Percentiles rank a stretch among this genome's conserved stretches.
Evolutionary conservation across 805 yeast species (phyloP).

Genomic region (Millerozyma acaciae): DNA sequence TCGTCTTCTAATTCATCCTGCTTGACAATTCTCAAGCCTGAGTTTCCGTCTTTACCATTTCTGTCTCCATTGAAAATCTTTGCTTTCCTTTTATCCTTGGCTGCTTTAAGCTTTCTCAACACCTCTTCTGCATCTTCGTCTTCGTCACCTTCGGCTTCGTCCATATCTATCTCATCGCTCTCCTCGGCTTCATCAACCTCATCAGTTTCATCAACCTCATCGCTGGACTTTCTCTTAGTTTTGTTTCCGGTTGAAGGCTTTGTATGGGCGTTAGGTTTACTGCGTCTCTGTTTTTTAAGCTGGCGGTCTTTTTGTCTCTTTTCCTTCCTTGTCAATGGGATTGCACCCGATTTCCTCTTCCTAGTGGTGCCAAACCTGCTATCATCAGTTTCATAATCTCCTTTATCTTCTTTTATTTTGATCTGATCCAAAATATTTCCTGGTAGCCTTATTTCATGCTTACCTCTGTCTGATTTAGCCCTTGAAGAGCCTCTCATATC

Average conservation of each 20-base stretch:
- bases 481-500: too few relatives aligned
- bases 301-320: constrained; percentile 32
- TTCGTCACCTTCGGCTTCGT: constrained; percentile 1
- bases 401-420: constrained; percentile 34
- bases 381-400: constrained; percentile 40
- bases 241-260: too few relatives aligned
- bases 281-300: constrained; percentile 29
- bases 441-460: constrained; percentile 53
- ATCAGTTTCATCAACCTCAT: not conserved
- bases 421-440: constrained; percentile 53
- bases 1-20: constrained; percentile 30
- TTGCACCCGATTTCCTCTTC: constrained; percentile 17
- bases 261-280: constrained; percentile 4
- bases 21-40: constrained; percentile 22
- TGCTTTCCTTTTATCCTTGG: constrained; percentile 11
- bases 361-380: constrained; percentile 15
- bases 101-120: constrained; percentile 11
- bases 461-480: not conserved
- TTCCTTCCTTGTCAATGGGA: constrained; percentile 29
- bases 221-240: constrained; percentile 1
- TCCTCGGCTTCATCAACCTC: constrained; percentile 3
- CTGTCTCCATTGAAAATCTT: constrained; percentile 15
- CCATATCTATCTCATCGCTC: constrained; percentile 1
- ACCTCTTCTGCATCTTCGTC: constrained; percentile 12
- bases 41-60: constrained; percentile 6